Conservation (phyloP, 2,329 filamentous ascomycete genomes). For the Claviceps capensis region DNA sequence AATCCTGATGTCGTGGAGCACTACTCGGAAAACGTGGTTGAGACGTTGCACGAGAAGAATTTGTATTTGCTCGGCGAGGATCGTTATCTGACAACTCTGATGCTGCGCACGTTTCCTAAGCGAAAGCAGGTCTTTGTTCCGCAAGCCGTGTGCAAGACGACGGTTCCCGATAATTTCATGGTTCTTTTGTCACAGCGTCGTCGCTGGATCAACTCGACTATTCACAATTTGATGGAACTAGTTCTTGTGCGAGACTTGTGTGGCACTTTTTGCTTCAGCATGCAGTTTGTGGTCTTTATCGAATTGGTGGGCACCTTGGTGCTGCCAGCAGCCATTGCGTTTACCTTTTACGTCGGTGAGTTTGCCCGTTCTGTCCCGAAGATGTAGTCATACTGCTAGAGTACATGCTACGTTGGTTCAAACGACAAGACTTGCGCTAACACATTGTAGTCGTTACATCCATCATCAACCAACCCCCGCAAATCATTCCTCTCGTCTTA, state of each 20-base stretch:
- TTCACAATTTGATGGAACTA: slow-evolving; percentile 97
- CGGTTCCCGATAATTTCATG: slow-evolving; percentile 82
- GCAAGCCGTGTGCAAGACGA: slow-evolving; percentile 97
- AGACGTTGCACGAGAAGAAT: slow-evolving; percentile 97
- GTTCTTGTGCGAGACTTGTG: slow-evolving; percentile 91
- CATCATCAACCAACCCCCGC: slow-evolving; percentile 61
- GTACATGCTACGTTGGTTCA: too few relatives aligned
- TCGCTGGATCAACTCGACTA: slow-evolving; percentile 98
- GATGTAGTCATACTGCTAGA: too few relatives aligned
- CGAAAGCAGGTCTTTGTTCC: slow-evolving; percentile 97
- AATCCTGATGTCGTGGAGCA: slow-evolving; percentile 98
- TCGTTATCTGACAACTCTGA: slow-evolving; percentile 89
- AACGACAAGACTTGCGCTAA: neutral
- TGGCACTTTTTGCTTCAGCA: slow-evolving; percentile 98
- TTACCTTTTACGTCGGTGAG: slow-evolving; percentile 87
- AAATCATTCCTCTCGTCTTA: slow-evolving; percentile 81
- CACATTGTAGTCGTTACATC: slow-evolving; percentile 58
- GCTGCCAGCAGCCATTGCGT: slow-evolving; percentile 87
- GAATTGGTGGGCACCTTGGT: slow-evolving; percentile 91
- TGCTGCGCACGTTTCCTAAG: slow-evolving; percentile 98
- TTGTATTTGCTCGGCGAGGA: slow-evolving; percentile 83
- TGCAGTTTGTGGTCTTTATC: slow-evolving; percentile 97
- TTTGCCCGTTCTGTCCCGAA: too few relatives aligned
- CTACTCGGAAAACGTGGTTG: slow-evolving; percentile 97
- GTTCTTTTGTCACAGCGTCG: slow-evolving; percentile 88